Evolutionary conservation across 306 rosid genomes (phyloP).

Genomic region (Vicia villosa): DNA sequence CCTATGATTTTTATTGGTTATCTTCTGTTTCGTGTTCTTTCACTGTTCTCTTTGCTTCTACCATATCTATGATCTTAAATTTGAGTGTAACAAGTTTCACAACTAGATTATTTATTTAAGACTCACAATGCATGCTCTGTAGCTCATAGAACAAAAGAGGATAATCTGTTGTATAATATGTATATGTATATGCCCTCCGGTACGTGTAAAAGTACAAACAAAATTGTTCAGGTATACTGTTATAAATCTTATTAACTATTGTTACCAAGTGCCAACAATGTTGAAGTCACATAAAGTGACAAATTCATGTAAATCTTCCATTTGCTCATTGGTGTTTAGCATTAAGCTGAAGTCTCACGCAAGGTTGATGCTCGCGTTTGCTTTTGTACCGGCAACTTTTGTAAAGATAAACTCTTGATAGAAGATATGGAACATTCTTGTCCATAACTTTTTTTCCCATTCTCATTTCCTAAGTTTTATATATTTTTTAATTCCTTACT

Average conservation of each 20-base stretch:
- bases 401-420: conserved; percentile 23
- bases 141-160: conserved; percentile 36
- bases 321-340: conserved; percentile 17
- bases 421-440: not conserved
- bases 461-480: not conserved
- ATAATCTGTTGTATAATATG: conserved; percentile 39
- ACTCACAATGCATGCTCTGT: conserved; percentile 36
- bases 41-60: conserved; percentile 46
- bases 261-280: not conserved
- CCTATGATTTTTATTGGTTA: conserved; percentile 41
- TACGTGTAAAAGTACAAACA: conserved; percentile 19
- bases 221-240: conserved; percentile 13
- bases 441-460: conserved; percentile 4
- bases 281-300: not conserved
- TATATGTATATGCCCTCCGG: conserved; percentile 21
- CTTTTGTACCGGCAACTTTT: conserved; percentile 34
- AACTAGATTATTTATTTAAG: conserved; percentile 26
- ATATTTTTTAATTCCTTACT: not conserved
- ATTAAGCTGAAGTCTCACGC: conserved; percentile 32
- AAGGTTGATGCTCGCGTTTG: conserved; percentile 38
- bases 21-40: conserved; percentile 21
- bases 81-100: conserved; percentile 41
- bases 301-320: conserved; percentile 13
- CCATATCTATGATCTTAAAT: conserved; percentile 34
- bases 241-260: conserved; percentile 24